These are phyloP conservation scores for Tilletia setariae DNA, from an alignment of 1,284 basidiomycete genomes.

Conservation along the genomic window DNA sequence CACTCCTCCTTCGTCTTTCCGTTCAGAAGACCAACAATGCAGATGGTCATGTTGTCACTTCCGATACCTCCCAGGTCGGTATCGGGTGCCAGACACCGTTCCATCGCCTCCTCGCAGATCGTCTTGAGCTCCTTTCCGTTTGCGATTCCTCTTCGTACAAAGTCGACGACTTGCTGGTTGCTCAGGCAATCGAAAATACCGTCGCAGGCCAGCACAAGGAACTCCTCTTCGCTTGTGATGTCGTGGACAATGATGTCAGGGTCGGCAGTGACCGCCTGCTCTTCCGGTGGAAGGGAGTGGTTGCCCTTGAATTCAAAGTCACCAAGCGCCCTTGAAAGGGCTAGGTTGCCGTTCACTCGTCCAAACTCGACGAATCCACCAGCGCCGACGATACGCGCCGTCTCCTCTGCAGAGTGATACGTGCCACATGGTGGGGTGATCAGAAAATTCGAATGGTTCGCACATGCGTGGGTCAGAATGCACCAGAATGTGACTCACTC, in stretches of 20 bases:
- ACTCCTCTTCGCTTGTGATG: constrained; percentile 85
- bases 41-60: constrained; percentile 98
- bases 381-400: constrained; percentile 79
- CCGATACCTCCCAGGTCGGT: constrained; percentile 90
- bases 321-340: constrained; percentile 88
- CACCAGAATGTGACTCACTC: constrained; percentile 62
- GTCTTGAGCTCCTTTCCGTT: constrained; percentile 74
- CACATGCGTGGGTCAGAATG: neutral
- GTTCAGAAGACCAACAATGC: constrained; percentile 81
- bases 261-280: constrained; percentile 91
- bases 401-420: constrained; percentile 65
- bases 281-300: constrained; percentile 72
- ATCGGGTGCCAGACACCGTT: constrained; percentile 89
- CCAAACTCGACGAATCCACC: constrained; percentile 97
- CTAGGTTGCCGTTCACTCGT: constrained; percentile 96
- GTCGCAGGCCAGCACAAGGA: constrained; percentile 92
- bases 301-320: constrained; percentile 99
- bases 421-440: neutral
- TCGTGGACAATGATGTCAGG: constrained; percentile 84
- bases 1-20: constrained; percentile 87
- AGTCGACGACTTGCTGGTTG: constrained; percentile 89
- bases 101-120: constrained; percentile 86
- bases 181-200: constrained; percentile 98
- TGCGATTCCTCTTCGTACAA: constrained; percentile 77
- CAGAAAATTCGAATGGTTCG: neutral